Evolutionary conservation across 805 yeast species (phyloP), one percentile per base, ranked within the genome.

Genomic region (Lipomyces anomalus): DNA sequence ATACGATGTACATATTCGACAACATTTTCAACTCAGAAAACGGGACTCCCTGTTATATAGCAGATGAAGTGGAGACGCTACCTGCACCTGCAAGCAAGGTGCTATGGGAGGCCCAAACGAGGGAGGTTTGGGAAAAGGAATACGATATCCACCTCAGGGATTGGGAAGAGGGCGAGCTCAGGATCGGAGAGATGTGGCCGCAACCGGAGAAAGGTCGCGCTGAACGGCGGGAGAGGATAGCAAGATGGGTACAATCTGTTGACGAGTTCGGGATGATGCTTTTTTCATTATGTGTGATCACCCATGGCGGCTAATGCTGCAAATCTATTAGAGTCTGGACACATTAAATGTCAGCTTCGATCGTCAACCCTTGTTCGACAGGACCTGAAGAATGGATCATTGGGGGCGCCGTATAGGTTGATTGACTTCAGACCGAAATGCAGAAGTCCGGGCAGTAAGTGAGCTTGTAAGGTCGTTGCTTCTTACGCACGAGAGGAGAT

Each of bases 201-300:
- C 4, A 22, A 9, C 45, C 49, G 4, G 44, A 46, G n/a, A n/a
- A 17, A 4, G 40, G 35, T 26, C 6, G 32, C 13, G 7, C 33
- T 6, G 34, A 22, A 38, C 18, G 50, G 23, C 37, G 33, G 2
- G 17, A 23, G 4, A 44, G 50, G 17, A 26, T 46, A 3, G 49
- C 29, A 38, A 43, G 33, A 13, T 46, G 50, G 50, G 22, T 46
- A 21, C 28, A 36, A n/a, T n/a, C 16, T 3, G 49, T 46, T 21
- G 50, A 46, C 24, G 50, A 44, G 29, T 46, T 44, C 38, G 50
- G 50, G 17, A 46, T 35, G 22, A 35, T 46, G 42, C 32, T 47
- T 20, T 47, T 11, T 41, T 40, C 50, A 9, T 35, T 40, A 4
- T 9, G 6, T n/a, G 16, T n/a, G 5, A 13, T 11, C 23, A 37